Conservation (phyloP, 2,329 filamentous ascomycete genomes). For the Penicillium sp. region DNA sequence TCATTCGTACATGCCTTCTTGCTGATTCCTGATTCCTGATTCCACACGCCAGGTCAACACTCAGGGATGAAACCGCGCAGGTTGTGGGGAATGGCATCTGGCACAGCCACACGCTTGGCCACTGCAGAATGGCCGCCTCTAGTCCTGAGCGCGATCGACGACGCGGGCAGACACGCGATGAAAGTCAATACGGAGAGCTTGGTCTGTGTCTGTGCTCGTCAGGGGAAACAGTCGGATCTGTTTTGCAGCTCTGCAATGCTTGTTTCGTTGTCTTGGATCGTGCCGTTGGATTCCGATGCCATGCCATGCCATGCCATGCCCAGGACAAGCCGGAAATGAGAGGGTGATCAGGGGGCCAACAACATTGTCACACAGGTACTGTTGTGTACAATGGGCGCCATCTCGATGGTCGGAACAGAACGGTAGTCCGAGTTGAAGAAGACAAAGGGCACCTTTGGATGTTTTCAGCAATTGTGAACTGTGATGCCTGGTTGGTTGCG, state of each 20-base stretch:
- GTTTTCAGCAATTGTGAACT: background rate
- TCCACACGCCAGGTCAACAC: background rate
- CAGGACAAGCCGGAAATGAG: no score
- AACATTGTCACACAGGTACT: no score
- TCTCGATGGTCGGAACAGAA: background rate
- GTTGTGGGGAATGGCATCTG: constrained; percentile 13
- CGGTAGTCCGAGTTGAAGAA: background rate
- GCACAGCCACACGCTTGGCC: constrained; percentile 23
- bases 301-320: no score
- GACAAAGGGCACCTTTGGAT: background rate
- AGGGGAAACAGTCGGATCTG: background rate
- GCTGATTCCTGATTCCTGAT: no score
- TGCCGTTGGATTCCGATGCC: no score
- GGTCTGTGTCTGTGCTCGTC: background rate
- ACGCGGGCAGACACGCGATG: background rate
- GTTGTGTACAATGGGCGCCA: no score
- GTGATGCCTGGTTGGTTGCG: background rate
- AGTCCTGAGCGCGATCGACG: background rate
- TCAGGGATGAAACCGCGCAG: constrained; percentile 15
- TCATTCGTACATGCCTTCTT: no score
- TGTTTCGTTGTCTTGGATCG: background rate
- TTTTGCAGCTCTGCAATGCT: background rate
- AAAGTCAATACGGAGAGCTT: background rate
- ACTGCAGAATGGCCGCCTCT: background rate
- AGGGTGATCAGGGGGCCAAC: no score